Evolutionary conservation across 2,329 filamentous ascomycete genomes (phyloP).

Genomic region (Alternaria sp.): DNA sequence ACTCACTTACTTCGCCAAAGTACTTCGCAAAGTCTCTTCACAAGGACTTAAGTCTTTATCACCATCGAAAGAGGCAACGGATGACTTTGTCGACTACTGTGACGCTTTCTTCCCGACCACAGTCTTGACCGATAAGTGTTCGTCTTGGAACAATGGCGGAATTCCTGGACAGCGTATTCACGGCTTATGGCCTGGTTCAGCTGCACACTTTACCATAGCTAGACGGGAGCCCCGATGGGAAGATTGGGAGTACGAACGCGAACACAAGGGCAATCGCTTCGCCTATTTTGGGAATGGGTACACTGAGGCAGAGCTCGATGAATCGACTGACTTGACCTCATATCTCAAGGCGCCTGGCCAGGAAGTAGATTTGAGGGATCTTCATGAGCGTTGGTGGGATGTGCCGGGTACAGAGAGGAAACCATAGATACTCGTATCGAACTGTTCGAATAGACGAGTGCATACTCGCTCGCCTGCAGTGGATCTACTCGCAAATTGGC

Average conservation of each 20-base stretch:
- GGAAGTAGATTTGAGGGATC: slow-evolving; percentile 64
- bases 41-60: slow-evolving; percentile 70
- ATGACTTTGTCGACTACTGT: slow-evolving; percentile 68
- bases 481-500: background rate
- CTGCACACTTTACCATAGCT: slow-evolving; percentile 65
- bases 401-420: slow-evolving; percentile 34
- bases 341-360: slow-evolving; percentile 64
- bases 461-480: background rate
- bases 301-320: slow-evolving; percentile 64
- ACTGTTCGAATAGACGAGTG: background rate
- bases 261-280: slow-evolving; percentile 59
- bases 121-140: slow-evolving; percentile 67
- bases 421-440: background rate
- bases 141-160: slow-evolving; percentile 73
- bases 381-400: slow-evolving; percentile 72
- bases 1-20: slow-evolving; percentile 68
- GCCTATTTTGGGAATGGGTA: slow-evolving; percentile 72
- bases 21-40: slow-evolving; percentile 69
- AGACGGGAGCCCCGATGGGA: slow-evolving; percentile 64
- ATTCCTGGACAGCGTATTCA: slow-evolving; percentile 67
- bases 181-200: slow-evolving; percentile 73
- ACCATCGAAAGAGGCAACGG: slow-evolving; percentile 64
- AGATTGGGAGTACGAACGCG: slow-evolving; percentile 62
- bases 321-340: slow-evolving; percentile 65
- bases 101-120: slow-evolving; percentile 58